Percentiles rank a stretch among this genome's conserved stretches.
phyloP scores from a whole-genome alignment of 179 eudicot species.

The Silene coronaria region DNA sequence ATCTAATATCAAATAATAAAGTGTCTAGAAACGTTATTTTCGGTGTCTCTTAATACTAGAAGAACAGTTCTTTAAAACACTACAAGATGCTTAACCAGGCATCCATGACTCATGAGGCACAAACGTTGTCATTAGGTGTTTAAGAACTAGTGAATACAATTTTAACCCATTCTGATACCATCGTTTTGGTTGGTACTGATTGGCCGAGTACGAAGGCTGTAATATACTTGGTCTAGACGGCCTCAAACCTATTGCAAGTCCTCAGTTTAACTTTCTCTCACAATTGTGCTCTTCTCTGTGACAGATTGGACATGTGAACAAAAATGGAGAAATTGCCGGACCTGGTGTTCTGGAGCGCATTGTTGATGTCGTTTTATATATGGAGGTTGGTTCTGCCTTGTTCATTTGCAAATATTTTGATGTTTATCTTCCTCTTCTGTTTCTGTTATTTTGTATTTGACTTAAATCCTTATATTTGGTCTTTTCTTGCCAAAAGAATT shows the following conservation, averaged over 20 bases:
- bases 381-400: constrained; percentile 56
- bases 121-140: no score
- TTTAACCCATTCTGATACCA: no score
- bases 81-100: no score
- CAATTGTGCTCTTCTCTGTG: constrained; percentile 10
- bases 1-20: no score
- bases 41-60: no score
- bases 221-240: neutral
- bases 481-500: neutral
- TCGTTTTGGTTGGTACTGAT: no score
- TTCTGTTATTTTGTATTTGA: neutral
- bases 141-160: no score
- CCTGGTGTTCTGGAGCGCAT: constrained; percentile 95
- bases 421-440: neutral
- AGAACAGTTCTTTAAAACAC: no score
- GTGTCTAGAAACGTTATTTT: no score
- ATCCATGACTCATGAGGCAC: no score
- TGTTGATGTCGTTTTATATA: constrained; percentile 80
- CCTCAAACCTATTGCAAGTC: neutral
- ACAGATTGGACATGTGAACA: constrained; percentile 93
- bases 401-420: neutral
- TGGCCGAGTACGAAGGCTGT: no score
- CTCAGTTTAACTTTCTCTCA: constrained; percentile 6
- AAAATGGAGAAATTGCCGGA: constrained; percentile 93
- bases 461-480: neutral